Percentiles rank a stretch among this genome's conserved stretches.
These are phyloP conservation scores for Albophoma yamanashiensis DNA, from an alignment of 2,329 filamentous ascomycete species.

Conservation along the genomic window DNA sequence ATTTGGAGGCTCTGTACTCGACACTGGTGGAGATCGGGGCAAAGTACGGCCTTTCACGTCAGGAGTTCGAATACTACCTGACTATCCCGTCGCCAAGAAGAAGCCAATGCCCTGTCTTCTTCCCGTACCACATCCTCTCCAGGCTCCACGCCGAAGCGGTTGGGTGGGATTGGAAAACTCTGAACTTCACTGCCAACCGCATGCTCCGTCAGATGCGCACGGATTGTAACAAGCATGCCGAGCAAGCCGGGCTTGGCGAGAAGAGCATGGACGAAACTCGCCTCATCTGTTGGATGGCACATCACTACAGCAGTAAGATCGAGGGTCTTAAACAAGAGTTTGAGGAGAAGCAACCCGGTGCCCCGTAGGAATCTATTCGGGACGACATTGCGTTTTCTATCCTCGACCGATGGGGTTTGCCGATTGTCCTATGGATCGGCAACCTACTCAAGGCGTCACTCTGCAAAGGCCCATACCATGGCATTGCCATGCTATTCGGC, in stretches of 20 bases:
- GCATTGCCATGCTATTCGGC: background rate
- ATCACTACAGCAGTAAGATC: background rate
- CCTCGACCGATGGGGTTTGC: background rate
- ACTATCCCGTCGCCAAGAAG: background rate
- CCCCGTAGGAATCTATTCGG: background rate
- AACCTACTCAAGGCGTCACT: background rate
- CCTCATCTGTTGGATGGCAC: background rate
- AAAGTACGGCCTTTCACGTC: background rate
- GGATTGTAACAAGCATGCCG: too few relatives aligned
- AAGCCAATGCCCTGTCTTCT: background rate
- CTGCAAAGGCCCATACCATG: background rate
- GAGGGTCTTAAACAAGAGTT: background rate
- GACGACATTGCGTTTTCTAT: background rate
- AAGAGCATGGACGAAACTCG: background rate
- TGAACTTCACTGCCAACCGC: too few relatives aligned
- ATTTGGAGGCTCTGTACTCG: background rate
- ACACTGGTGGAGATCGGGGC: background rate
- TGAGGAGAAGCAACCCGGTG: background rate
- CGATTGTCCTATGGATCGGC: background rate
- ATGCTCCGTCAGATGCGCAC: too few relatives aligned
- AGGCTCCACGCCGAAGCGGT: background rate
- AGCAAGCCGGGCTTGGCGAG: background rate
- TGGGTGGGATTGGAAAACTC: background rate
- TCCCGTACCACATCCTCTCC: background rate
- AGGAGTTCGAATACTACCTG: background rate